phyloP scores from a whole-genome alignment of 75 land plant species.

The Pinus albicaulis region DNA sequence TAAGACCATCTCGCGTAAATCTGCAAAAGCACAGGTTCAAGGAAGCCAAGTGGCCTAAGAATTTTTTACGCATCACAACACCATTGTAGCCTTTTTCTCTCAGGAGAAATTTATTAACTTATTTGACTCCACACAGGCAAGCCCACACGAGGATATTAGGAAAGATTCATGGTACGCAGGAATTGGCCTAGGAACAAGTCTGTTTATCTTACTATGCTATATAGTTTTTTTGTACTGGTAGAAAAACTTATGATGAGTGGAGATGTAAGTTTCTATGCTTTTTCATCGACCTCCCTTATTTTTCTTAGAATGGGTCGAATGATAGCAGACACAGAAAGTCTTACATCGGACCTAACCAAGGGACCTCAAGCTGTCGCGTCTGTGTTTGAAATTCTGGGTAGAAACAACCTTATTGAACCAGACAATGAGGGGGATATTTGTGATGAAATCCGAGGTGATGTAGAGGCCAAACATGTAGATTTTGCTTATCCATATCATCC shows the following conservation, averaged over 20 bases:
- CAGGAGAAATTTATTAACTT: constrained; percentile 36
- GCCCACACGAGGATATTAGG: constrained; percentile 30
- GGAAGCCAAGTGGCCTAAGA: constrained; percentile 24
- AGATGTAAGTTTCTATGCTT: constrained; percentile 11
- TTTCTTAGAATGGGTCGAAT: constrained; percentile 53
- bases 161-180: constrained; percentile 63
- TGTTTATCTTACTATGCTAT: constrained; percentile 20
- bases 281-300: constrained; percentile 50
- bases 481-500: constrained; percentile 78
- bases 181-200: constrained; percentile 51
- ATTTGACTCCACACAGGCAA: constrained; percentile 45
- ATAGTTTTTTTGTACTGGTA: constrained; percentile 63
- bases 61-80: constrained; percentile 22
- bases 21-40: constrained; percentile 17
- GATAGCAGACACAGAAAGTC: constrained; percentile 78
- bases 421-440: constrained; percentile 19
- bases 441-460: constrained; percentile 26
- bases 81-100: constrained; percentile 28
- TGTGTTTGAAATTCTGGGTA: constrained; percentile 64
- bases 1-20: constrained; percentile 6
- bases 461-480: constrained; percentile 50
- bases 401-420: constrained; percentile 43
- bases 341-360: constrained; percentile 64
- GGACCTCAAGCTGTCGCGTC: constrained; percentile 50
- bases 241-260: constrained; percentile 35